phyloP scores from a whole-genome alignment of 257 asterid species.

The Solanum habrochaites region DNA sequence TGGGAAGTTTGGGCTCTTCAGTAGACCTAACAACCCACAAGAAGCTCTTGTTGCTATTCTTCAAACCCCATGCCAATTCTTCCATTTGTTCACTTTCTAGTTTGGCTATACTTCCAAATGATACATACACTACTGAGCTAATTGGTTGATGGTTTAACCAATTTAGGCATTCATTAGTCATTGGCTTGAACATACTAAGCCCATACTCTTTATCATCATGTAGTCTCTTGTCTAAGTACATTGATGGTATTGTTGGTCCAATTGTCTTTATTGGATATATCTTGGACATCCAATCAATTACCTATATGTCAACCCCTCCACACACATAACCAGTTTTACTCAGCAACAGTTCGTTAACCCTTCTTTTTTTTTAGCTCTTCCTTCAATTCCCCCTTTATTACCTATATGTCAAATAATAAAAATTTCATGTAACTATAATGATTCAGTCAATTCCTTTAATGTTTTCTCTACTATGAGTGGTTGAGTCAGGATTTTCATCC shows the following conservation, averaged over 20 bases:
- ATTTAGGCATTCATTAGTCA: background rate
- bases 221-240: background rate
- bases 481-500: too few relatives aligned
- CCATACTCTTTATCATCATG: background rate
- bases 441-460: background rate
- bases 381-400: too few relatives aligned
- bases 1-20: background rate
- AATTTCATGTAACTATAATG: background rate
- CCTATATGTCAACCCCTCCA: background rate
- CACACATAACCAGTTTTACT: too few relatives aligned
- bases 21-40: background rate
- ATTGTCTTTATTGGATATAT: background rate
- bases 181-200: background rate
- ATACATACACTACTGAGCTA: background rate
- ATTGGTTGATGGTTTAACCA: background rate
- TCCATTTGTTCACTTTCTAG: background rate
- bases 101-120: background rate
- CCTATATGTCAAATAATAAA: background rate
- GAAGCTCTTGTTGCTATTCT: background rate
- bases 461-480: too few relatives aligned
- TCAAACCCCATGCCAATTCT: background rate
- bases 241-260: background rate
- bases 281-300: background rate
- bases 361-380: too few relatives aligned
- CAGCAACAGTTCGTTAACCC: too few relatives aligned